Percentiles rank a stretch among this genome's conserved stretches.
These are phyloP conservation scores for Fusarium aywerte DNA, from an alignment of 2,329 filamentous ascomycete species.

Conservation along the genomic window DNA sequence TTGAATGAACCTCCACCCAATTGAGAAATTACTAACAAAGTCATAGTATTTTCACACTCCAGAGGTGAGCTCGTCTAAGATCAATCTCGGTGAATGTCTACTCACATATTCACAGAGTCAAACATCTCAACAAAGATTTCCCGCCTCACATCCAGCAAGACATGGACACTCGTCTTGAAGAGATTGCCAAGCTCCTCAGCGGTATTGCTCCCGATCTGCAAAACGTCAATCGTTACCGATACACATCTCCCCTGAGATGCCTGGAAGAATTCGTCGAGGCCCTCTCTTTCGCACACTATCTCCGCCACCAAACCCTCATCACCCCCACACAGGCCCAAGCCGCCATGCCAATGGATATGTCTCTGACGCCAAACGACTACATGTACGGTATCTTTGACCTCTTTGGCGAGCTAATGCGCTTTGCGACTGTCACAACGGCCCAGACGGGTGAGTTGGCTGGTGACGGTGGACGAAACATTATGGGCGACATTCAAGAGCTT, in stretches of 20 bases:
- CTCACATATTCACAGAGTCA: slow-evolving; percentile 65
- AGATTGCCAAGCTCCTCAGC: slow-evolving; percentile 76
- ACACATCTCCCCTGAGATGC: slow-evolving; percentile 81
- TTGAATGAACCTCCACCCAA: rapidly evolving
- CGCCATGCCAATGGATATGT: slow-evolving; percentile 63
- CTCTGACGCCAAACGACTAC: slow-evolving; percentile 84
- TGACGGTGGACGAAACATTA: slow-evolving; percentile 65
- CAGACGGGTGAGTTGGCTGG: slow-evolving; percentile 69
- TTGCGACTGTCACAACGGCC: slow-evolving; percentile 88
- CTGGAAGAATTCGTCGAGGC: slow-evolving; percentile 97
- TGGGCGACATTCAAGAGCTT: slow-evolving; percentile 83
- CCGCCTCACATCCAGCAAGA: slow-evolving; percentile 77
- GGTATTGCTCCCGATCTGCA: slow-evolving; percentile 78
- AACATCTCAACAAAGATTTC: slow-evolving; percentile 69
- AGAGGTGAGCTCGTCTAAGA: slow-evolving; percentile 49
- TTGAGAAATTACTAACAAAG: slow-evolving; percentile 1
- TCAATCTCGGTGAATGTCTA: not conserved
- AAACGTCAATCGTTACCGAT: slow-evolving; percentile 84
- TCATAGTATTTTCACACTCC: slow-evolving; percentile 53
- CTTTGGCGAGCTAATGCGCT: slow-evolving; percentile 96
- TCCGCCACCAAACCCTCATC: slow-evolving; percentile 80
- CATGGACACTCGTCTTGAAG: slow-evolving; percentile 73
- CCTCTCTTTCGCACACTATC: slow-evolving; percentile 87
- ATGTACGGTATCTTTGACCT: slow-evolving; percentile 92
- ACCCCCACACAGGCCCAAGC: slow-evolving; percentile 69